A percentile compares a stretch with the other conserved stretches of the same genome.
Evolutionary conservation across 176 grass and related monocot genomes (phyloP).

Genomic region (Carex cristatella): DNA sequence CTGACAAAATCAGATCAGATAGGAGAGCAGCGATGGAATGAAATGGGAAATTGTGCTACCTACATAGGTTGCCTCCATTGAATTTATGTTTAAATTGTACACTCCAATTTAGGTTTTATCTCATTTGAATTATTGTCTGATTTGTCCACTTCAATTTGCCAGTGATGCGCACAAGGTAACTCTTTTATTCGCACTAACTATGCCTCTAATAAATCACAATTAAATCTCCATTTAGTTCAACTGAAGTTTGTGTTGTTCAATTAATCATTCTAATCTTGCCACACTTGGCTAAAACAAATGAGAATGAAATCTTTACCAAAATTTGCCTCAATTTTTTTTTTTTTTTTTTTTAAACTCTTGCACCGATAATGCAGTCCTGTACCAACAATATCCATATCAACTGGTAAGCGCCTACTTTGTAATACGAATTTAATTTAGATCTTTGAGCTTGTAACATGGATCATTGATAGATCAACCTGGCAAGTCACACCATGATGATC

Average conservation of each 20-base stretch:
- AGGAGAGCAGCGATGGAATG: background rate
- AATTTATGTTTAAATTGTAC: background rate
- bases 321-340: background rate
- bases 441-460: background rate
- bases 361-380: background rate
- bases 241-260: background rate
- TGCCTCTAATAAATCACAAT: background rate
- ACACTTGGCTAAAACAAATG: background rate
- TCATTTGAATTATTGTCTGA: background rate
- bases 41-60: background rate
- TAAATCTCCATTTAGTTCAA: background rate
- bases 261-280: background rate
- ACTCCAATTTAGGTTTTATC: background rate
- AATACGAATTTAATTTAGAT: background rate
- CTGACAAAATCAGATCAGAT: background rate
- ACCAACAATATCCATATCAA: background rate
- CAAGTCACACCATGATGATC: background rate
- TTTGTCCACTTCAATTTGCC: background rate
- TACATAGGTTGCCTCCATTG: background rate
- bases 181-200: background rate
- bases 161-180: background rate
- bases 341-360: background rate
- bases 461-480: background rate
- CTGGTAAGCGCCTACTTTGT: background rate
- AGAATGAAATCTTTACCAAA: background rate